Conservation (phyloP, 352 stramenopile genomes). For the Globisporangium alternatum region DNA sequence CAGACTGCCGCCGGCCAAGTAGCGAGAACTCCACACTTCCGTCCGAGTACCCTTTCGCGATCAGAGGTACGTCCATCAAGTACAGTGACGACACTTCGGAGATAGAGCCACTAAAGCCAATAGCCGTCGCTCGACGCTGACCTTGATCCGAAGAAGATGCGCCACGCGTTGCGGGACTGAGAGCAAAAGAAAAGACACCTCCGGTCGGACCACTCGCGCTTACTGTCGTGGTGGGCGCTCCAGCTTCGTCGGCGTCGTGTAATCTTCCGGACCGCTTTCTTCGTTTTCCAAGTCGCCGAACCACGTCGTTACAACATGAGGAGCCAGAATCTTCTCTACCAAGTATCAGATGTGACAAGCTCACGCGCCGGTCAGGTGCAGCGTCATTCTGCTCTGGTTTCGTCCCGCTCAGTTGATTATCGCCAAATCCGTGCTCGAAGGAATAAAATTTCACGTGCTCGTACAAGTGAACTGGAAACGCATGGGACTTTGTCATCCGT, state of each 20-base stretch:
- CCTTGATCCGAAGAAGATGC: not conserved
- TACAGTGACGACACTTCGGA: constrained; percentile 22
- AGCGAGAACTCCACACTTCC: constrained; percentile 41
- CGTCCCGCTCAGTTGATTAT: not conserved
- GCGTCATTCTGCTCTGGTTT: not conserved
- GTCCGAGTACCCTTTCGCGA: constrained; percentile 47
- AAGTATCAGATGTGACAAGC: constrained; percentile 47
- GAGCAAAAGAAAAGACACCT: constrained; percentile 21
- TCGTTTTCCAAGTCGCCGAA: constrained; percentile 26
- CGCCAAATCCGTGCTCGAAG: constrained; percentile 26
- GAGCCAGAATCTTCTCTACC: constrained; percentile 31
- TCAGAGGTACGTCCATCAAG: constrained; percentile 59
- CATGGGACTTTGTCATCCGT: constrained; percentile 16
- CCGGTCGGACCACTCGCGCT: constrained; percentile 9
- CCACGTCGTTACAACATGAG: constrained; percentile 31
- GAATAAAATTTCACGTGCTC: constrained; percentile 30
- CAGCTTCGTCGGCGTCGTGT: not conserved
- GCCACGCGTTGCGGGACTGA: constrained; percentile 8
- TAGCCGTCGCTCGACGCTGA: constrained; percentile 1
- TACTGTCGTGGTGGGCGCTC: too few species aligned
- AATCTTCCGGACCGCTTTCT: constrained; percentile 19
- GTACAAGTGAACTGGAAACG: constrained; percentile 17
- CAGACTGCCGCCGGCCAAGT: constrained; percentile 17
- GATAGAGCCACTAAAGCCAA: not conserved
- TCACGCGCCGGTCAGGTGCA: constrained; percentile 7